These are phyloP conservation scores for Diaporthe eres DNA, from an alignment of 2,329 filamentous ascomycete species.

Conservation along the genomic window DNA sequence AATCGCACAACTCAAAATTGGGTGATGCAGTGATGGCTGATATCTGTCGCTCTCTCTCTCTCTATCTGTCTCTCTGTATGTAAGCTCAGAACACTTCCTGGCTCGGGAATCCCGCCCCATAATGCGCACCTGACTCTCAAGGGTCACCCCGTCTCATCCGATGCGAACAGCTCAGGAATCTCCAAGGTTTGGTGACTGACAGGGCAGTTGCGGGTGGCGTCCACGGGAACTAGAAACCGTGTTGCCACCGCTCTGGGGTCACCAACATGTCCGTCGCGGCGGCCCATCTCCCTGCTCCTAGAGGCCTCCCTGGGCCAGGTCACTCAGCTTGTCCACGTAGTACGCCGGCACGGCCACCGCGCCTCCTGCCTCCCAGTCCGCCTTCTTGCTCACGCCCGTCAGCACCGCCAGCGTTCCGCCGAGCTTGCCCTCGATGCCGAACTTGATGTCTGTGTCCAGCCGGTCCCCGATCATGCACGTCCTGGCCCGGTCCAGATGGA, in stretches of 20 bases:
- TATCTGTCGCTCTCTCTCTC: background rate
- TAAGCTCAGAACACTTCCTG: background rate
- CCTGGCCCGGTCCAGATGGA: conserved; percentile 84
- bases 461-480: conserved; percentile 98
- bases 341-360: conserved; percentile 81
- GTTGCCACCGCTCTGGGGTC: background rate
- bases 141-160: background rate
- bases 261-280: background rate
- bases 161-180: background rate
- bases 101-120: background rate
- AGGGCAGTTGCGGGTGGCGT: background rate
- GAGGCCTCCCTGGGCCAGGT: conserved; percentile 63
- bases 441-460: conserved; percentile 95
- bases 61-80: background rate
- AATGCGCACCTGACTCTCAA: background rate
- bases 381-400: conserved; percentile 89
- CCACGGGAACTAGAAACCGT: background rate
- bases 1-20: background rate
- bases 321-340: conserved; percentile 88
- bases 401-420: conserved; percentile 93
- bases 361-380: conserved; percentile 81
- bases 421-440: conserved; percentile 90
- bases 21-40: background rate
- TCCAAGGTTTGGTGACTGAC: background rate
- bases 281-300: background rate